Evolutionary conservation across 2,329 filamentous ascomycete genomes (phyloP).

Genomic region (Endoconidiophora laricicola): DNA sequence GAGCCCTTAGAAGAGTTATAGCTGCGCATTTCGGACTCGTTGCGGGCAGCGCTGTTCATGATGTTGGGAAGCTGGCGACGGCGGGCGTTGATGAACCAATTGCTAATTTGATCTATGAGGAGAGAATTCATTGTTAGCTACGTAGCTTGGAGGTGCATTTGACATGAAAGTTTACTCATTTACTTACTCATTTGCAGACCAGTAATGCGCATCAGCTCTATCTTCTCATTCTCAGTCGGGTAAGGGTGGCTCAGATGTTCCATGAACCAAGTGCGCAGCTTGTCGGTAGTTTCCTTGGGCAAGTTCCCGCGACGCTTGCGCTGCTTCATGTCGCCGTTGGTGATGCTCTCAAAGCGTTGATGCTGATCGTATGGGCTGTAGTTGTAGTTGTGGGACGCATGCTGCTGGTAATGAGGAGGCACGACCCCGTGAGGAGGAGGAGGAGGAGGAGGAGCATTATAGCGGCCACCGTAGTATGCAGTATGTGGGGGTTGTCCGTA

Average conservation of each 20-base stretch:
- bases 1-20: conserved; percentile 17
- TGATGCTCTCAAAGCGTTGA: conserved; percentile 4
- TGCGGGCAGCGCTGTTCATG: conserved; percentile 40
- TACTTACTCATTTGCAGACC: conserved; percentile 61
- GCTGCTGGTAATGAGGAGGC: conserved; percentile 2
- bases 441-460: conserved; percentile 17
- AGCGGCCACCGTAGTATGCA: conserved; percentile 18
- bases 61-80: conserved; percentile 42
- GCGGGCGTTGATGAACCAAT: conserved; percentile 69
- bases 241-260: conserved; percentile 68
- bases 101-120: conserved; percentile 49
- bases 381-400: conserved; percentile 13
- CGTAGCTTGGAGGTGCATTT: not conserved
- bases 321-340: conserved; percentile 31
- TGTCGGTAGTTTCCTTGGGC: conserved; percentile 77
- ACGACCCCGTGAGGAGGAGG: conserved; percentile 1
- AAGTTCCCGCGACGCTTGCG: conserved; percentile 64
- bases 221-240: conserved; percentile 75
- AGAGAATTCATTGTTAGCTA: conserved; percentile 1
- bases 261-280: conserved; percentile 64
- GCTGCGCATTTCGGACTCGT: conserved; percentile 29
- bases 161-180: not conserved
- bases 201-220: conserved; percentile 60
- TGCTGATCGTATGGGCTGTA: too few species aligned
- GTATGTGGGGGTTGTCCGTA: conserved; percentile 12